A percentile compares a stretch with the other conserved stretches of the same genome.
These are phyloP conservation scores for Scedosporium boydii DNA, from an alignment of 2,329 filamentous ascomycete genomes.

Conservation along the genomic window DNA sequence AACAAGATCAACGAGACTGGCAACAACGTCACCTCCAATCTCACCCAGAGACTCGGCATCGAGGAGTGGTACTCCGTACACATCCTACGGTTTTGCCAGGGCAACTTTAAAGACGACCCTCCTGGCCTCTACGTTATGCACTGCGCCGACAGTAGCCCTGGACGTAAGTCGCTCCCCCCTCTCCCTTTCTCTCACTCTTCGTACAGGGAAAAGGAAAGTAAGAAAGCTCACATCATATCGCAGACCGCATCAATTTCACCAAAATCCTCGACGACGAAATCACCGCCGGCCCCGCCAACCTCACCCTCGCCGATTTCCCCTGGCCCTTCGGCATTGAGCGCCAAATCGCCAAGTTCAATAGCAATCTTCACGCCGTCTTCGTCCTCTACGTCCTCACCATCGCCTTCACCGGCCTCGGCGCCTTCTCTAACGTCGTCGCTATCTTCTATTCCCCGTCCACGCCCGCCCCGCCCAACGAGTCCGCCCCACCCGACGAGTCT, in stretches of 20 bases:
- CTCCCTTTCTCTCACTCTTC: background rate
- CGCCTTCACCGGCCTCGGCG: constrained; percentile 30
- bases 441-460: constrained; percentile 21
- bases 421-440: constrained; percentile 27
- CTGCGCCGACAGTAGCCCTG: constrained; percentile 27
- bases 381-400: constrained; percentile 37
- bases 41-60: constrained; percentile 34
- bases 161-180: background rate
- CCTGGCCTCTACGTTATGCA: constrained; percentile 31
- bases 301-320: constrained; percentile 35
- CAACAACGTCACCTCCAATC: constrained; percentile 27
- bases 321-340: constrained; percentile 34
- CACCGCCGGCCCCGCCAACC: constrained; percentile 29
- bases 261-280: constrained; percentile 36
- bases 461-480: constrained; percentile 9
- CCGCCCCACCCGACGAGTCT: background rate
- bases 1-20: constrained; percentile 26
- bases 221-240: background rate
- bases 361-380: constrained; percentile 35
- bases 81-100: constrained; percentile 36
- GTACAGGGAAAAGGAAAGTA: background rate
- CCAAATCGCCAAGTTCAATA: constrained; percentile 41
- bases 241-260: constrained; percentile 35
- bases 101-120: constrained; percentile 33
- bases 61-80: constrained; percentile 43